phyloP scores from a whole-genome alignment of 2,329 filamentous ascomycete species.

The Cytospora chrysosperma region DNA sequence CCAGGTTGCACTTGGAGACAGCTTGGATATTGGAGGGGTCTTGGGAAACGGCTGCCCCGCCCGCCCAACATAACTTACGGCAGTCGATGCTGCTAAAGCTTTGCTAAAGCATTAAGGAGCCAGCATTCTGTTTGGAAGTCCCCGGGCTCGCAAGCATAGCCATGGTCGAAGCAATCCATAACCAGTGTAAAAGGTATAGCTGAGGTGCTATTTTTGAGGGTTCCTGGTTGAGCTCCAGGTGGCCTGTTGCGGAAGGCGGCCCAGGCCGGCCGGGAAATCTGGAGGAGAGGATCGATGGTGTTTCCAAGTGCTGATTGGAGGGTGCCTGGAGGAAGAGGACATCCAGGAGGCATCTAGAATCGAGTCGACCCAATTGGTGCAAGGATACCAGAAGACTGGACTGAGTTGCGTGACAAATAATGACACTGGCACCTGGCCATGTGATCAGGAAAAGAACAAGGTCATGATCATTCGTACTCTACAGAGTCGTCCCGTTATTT shows the following conservation, averaged over 20 bases:
- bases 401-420: neutral
- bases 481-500: neutral
- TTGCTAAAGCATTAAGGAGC: neutral
- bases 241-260: neutral
- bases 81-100: neutral
- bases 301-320: neutral
- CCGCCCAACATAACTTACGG: too few relatives aligned
- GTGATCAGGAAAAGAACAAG: neutral
- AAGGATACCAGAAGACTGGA: too few relatives aligned
- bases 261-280: conserved; percentile 10
- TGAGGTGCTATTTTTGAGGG: conserved; percentile 18
- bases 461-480: neutral
- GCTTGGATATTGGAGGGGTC: neutral
- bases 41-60: too few relatives aligned
- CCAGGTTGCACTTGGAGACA: neutral
- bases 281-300: neutral
- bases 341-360: neutral
- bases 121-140: neutral
- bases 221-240: neutral
- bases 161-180: neutral
- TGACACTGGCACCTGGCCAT: neutral
- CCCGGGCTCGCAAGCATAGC: neutral
- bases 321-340: neutral
- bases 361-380: neutral
- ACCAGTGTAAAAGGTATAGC: neutral